phyloP scores from a whole-genome alignment of 176 grass and related monocot genomes.

The Bothriochloa decipiens region DNA sequence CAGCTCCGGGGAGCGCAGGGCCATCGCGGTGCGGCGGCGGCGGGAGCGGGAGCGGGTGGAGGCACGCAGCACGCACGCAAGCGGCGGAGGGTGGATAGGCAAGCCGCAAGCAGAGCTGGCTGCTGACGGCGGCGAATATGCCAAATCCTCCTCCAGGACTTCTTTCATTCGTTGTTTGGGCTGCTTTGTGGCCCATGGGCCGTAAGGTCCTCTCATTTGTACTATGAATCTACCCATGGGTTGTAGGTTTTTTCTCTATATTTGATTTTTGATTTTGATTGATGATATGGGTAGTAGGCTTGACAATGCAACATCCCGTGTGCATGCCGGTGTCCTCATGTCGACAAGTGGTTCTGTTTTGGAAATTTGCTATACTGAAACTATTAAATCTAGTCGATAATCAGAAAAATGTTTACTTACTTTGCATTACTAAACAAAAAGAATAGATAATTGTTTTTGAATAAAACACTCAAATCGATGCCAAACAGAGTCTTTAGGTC shows the following conservation, averaged over 20 bases:
- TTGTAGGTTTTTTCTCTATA: too few relatives aligned
- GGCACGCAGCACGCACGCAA: constrained; percentile 18
- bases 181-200: background rate
- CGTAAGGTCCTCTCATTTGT: background rate
- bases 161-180: too few relatives aligned
- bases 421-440: too few relatives aligned
- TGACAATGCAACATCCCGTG: too few relatives aligned
- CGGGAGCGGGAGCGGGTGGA: constrained; percentile 6
- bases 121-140: constrained; percentile 31
- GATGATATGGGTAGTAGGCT: too few relatives aligned
- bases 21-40: constrained; percentile 44
- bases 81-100: constrained; percentile 16
- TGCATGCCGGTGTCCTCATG: too few relatives aligned
- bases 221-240: background rate
- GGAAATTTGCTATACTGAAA: background rate
- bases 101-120: background rate
- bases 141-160: background rate
- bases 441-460: too few relatives aligned
- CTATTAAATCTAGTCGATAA: too few relatives aligned
- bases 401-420: too few relatives aligned
- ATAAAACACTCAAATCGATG: background rate
- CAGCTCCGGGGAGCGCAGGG: constrained; percentile 63
- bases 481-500: background rate
- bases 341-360: too few relatives aligned
- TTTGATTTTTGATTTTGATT: too few relatives aligned